These are phyloP conservation scores for Pseudogymnoascus sp. DNA, from an alignment of 2,329 filamentous ascomycete species.

Conservation along the genomic window DNA sequence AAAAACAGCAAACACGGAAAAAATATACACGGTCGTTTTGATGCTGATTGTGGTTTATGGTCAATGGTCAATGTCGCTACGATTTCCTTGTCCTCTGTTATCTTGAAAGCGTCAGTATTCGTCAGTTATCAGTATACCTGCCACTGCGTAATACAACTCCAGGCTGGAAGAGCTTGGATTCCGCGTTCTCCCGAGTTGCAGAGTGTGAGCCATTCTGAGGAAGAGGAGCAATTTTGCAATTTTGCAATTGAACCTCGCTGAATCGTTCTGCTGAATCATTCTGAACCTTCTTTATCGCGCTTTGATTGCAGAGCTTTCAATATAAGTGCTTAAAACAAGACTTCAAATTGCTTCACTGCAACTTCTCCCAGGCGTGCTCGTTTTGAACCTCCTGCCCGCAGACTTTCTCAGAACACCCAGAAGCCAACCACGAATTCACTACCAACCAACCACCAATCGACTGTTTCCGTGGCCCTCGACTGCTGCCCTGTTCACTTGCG, in stretches of 20 bases:
- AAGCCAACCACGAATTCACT: not conserved
- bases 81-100: not conserved
- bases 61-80: not conserved
- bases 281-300: not conserved
- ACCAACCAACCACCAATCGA: not conserved
- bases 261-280: not conserved
- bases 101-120: conserved; percentile 1
- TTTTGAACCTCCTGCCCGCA: not conserved
- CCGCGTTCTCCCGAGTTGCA: not conserved
- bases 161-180: not conserved
- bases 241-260: not conserved
- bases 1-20: not conserved
- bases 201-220: not conserved
- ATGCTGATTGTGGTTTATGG: not conserved
- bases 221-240: not conserved
- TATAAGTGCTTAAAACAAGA: not conserved
- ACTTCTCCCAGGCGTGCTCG: not conserved
- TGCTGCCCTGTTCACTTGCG: not conserved
- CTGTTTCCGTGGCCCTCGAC: not conserved
- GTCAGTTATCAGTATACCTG: conserved; percentile 1
- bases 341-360: not conserved
- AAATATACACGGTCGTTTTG: not conserved
- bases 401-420: not conserved
- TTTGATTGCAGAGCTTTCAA: conserved; percentile 1
- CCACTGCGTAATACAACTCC: not conserved